A percentile compares a stretch with the other conserved stretches of the same genome.
phyloP scores from a whole-genome alignment of 352 stramenopile species.

The Globisporangium megalacanthum region DNA sequence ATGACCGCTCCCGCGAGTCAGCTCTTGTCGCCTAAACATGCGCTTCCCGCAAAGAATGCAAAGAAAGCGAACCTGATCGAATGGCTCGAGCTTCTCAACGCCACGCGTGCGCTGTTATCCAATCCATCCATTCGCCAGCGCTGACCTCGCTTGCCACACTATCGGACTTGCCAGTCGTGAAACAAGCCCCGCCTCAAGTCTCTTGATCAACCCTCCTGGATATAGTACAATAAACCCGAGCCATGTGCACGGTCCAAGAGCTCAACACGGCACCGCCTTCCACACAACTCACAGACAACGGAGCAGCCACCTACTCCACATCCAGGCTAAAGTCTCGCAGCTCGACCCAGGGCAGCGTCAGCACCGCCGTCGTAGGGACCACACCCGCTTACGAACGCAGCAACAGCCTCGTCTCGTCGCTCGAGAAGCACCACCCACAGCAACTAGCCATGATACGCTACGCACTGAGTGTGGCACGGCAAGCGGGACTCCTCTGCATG shows the following conservation, averaged over 20 bases:
- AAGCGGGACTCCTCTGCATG: conserved; percentile 3
- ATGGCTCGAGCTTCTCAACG: background rate
- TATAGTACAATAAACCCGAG: too few species aligned
- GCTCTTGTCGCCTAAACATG: conserved; percentile 8
- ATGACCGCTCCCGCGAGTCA: background rate
- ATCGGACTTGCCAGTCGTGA: too few species aligned
- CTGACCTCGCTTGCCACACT: too few species aligned
- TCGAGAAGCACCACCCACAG: background rate
- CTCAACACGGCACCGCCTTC: too few species aligned
- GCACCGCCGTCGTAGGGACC: background rate
- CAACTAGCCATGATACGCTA: background rate
- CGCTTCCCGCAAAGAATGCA: background rate
- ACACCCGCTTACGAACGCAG: background rate
- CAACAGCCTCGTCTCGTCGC: background rate
- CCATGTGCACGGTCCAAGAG: too few species aligned
- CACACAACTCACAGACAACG: too few species aligned
- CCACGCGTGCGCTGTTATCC: background rate
- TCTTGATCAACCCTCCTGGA: too few species aligned
- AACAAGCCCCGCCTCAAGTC: too few species aligned
- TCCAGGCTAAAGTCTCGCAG: too few species aligned
- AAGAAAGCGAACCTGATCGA: background rate
- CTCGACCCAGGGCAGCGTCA: background rate
- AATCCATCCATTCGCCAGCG: too few species aligned
- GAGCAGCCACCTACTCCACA: too few species aligned
- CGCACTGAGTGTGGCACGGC: background rate